Evolutionary conservation across 129 eudicot species (phyloP).

Genomic region (Helianthus tuberosus): DNA sequence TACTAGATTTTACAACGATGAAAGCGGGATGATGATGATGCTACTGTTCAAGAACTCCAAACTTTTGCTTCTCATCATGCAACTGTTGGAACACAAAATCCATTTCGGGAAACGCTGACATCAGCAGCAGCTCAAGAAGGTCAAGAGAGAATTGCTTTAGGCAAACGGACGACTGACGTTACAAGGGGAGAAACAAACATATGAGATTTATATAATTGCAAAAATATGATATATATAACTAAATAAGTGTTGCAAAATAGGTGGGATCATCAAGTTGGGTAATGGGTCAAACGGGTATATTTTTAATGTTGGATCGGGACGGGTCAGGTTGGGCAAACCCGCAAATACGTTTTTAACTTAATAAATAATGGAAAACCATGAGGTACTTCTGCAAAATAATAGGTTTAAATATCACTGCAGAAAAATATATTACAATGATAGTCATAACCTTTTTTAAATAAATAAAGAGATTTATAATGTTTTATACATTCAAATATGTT

Average conservation of each 20-base stretch:
- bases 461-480: background rate
- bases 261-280: background rate
- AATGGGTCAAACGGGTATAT: background rate
- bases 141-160: slow-evolving; percentile 76
- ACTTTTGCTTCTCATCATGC: slow-evolving; percentile 71
- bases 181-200: background rate
- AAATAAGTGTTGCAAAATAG: background rate
- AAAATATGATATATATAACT: background rate
- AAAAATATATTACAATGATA: background rate
- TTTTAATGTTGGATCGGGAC: background rate
- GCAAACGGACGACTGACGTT: slow-evolving; percentile 81
- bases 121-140: slow-evolving; percentile 74
- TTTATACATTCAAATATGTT: background rate
- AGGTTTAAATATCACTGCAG: background rate
- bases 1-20: background rate
- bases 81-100: slow-evolving; percentile 63
- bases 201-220: background rate
- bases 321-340: background rate
- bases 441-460: background rate
- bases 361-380: background rate
- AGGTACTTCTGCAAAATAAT: background rate
- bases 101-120: slow-evolving; percentile 87
- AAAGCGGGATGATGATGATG: background rate
- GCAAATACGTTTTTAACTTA: background rate
- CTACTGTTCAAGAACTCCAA: slow-evolving; percentile 56